Evolutionary conservation across 768 basidiomycete genomes (phyloP).

Genomic region (Termitomyces sp.): DNA sequence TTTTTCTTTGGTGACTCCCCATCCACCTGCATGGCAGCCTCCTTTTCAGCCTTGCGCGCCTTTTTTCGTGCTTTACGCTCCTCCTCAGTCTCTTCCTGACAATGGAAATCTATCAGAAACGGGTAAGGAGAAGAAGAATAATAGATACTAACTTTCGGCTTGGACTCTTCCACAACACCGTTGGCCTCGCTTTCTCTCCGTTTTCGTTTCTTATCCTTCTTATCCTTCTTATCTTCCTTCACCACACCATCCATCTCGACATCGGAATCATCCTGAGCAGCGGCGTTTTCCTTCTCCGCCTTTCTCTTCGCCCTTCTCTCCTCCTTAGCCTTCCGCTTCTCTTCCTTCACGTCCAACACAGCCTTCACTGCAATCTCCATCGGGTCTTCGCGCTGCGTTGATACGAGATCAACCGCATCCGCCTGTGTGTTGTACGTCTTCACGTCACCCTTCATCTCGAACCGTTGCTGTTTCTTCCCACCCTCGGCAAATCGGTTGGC

Average conservation of each 20-base stretch:
- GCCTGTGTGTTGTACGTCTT: slow-evolving; percentile 84
- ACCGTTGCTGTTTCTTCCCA: slow-evolving; percentile 68
- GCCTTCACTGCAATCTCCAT: slow-evolving; percentile 68
- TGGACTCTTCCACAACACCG: slow-evolving; percentile 30
- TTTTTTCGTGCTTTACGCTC: slow-evolving; percentile 78
- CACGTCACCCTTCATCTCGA: slow-evolving; percentile 75
- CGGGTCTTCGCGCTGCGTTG: slow-evolving; percentile 81
- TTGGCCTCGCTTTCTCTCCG: slow-evolving; percentile 53
- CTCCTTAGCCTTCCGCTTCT: slow-evolving; percentile 79
- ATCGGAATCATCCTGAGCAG: slow-evolving; percentile 22
- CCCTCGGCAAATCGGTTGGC: slow-evolving; percentile 61
- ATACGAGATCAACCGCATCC: slow-evolving; percentile 76
- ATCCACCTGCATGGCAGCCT: slow-evolving; percentile 36
- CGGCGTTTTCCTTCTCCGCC: slow-evolving; percentile 40
- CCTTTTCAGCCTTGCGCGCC: slow-evolving; percentile 75
- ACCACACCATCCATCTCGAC: slow-evolving; percentile 37
- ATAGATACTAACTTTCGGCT: slow-evolving; percentile 32
- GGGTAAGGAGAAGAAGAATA: slow-evolving; percentile 1
- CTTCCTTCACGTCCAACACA: slow-evolving; percentile 79
- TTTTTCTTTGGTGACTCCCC: slow-evolving; percentile 53
- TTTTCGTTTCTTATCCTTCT: slow-evolving; percentile 43
- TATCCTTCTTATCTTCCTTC: slow-evolving; percentile 26
- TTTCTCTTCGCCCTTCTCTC: slow-evolving; percentile 68
- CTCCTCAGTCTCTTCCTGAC: slow-evolving; percentile 68
- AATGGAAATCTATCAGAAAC: slow-evolving; percentile 6